Evolutionary conservation across 257 asterid genomes (phyloP).

Genomic region (Solanum chaucha): DNA sequence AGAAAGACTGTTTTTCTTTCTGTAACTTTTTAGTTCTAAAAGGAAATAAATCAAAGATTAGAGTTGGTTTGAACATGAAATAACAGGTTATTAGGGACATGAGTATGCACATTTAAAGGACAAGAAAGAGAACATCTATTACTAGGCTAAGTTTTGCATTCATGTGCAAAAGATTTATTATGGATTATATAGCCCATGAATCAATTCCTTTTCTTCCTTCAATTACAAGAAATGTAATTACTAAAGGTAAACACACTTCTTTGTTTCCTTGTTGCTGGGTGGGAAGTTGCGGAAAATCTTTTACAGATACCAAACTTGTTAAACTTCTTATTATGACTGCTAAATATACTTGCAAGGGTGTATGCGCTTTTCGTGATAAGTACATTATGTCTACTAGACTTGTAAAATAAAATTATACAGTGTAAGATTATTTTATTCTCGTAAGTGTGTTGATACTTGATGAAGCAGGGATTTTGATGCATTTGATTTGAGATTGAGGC

Average conservation of each 20-base stretch:
- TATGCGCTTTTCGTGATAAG: background rate
- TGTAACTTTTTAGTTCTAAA: background rate
- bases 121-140: background rate
- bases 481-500: conserved; percentile 73
- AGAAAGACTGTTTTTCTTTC: background rate
- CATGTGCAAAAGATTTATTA: background rate
- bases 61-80: background rate
- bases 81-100: background rate
- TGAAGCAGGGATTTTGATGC: conserved; percentile 87
- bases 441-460: background rate
- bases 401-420: background rate
- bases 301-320: background rate
- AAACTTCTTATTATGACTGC: background rate
- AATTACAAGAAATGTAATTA: background rate
- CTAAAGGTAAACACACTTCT: background rate
- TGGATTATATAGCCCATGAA: background rate
- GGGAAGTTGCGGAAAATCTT: background rate
- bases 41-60: background rate
- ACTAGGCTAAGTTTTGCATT: background rate
- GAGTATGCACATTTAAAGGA: background rate
- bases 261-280: background rate
- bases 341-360: background rate
- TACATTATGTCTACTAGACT: background rate
- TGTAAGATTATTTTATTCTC: background rate
- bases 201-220: background rate